Conservation (phyloP, 2,329 filamentous ascomycete species). For the Arthrinium puccinioides region DNA sequence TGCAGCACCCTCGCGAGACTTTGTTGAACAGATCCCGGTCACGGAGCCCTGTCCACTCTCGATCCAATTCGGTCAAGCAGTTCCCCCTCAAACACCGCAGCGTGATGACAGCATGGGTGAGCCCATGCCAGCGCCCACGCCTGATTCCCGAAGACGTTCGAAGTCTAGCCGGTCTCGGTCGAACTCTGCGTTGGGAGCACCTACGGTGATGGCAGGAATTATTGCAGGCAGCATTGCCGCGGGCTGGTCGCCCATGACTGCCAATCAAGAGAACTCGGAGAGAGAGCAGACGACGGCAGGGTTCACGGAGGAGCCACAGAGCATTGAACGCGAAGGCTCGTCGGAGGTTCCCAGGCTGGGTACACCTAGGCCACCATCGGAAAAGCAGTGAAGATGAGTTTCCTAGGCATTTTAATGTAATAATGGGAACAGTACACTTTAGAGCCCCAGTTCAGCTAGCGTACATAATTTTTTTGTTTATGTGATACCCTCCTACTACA, state of each 20-base stretch:
- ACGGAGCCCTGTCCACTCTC: slow-evolving; percentile 55
- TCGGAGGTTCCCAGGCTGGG: slow-evolving; percentile 19
- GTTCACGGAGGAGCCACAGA: slow-evolving; percentile 28
- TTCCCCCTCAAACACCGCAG: slow-evolving; percentile 50
- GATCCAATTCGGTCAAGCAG: slow-evolving; percentile 56
- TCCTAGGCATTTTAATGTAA: slow-evolving; percentile 21
- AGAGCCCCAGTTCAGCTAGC: no score
- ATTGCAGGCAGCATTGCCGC: slow-evolving; percentile 70
- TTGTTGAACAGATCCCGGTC: slow-evolving; percentile 44
- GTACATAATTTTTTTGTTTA: no score
- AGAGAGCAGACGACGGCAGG: slow-evolving; percentile 8
- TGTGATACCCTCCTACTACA: no score
- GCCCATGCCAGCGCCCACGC: slow-evolving; percentile 43
- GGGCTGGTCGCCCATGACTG: slow-evolving; percentile 64
- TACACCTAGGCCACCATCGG: slow-evolving; percentile 21
- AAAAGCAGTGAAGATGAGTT: slow-evolving; percentile 20
- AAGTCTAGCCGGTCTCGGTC: slow-evolving; percentile 59
- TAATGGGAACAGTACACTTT: no score
- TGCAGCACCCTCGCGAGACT: slow-evolving; percentile 67
- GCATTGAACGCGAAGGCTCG: slow-evolving; percentile 15
- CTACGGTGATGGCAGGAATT: slow-evolving; percentile 77
- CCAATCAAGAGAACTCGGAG: slow-evolving; percentile 15
- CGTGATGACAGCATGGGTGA: slow-evolving; percentile 45
- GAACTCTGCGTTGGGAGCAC: slow-evolving; percentile 66
- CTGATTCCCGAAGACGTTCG: slow-evolving; percentile 57